Base-by-base conservation (phyloP, 352 stramenopile genomes). In the Phytophthora sp. region DNA sequence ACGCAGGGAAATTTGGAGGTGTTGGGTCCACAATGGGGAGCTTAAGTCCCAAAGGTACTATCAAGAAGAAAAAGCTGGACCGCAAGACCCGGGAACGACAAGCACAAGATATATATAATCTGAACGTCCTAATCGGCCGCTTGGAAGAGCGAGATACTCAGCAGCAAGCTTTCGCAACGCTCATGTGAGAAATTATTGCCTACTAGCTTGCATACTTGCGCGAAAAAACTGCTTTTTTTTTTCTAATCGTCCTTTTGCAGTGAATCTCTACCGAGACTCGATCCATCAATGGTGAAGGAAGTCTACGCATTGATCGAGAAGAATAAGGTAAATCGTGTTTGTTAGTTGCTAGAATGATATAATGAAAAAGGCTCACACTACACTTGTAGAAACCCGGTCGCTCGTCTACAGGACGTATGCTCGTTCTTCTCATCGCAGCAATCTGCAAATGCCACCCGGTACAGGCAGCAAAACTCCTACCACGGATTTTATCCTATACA, bases 121-220 rank as follows among this genome's bases (percentile, higher is more conserved):
- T 90, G 4, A 86, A 76, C 41, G 55, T 72, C 21, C 49, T 72
- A 51, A 80, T 91, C n/a, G 73, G 77, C 7, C 82, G 79, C 12
- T 66, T 91, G 5, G 80, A 91, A 57, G 80, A 91, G 36, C 74
- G 76, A 16, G 83, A 91, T 41, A 91, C 80, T 1, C 82, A 91
- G 49, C 82, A 88, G 7, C 75, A 82, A 68, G 77, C 83, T 4
- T 90, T 90, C 33, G 56, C 64, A 1, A 66, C 59, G 0, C 65
- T 89, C 12, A 57, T 90, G 80, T 90, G 47, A 23, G 66, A 31
- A 36, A 13, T 53, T 39, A 13, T n/a, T n/a, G n/a, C n/a, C n/a
- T n/a, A n/a, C n/a, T 33, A 33, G 1, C 7, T 1, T 15, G 26
- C n/a, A n/a, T 54, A 29, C 2, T 3, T 18, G 6, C 2, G 3